Conservation (phyloP, 768 basidiomycete species). For the Crassisporium funariophilum region DNA sequence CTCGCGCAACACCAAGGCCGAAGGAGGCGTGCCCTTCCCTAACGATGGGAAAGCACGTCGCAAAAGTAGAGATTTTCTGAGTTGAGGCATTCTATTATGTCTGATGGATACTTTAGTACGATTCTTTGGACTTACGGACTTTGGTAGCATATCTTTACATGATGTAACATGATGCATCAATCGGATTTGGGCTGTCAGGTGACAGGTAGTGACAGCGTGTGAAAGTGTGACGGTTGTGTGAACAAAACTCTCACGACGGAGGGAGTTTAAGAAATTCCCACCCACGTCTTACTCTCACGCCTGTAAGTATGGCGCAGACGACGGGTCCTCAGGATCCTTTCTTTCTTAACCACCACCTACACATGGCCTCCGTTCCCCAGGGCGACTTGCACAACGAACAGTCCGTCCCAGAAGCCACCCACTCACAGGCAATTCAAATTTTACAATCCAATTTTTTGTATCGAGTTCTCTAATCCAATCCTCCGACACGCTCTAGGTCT, state of each 20-base stretch:
- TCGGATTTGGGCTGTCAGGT: constrained; percentile 15
- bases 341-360: constrained; percentile 48
- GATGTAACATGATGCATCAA: no score
- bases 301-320: constrained; percentile 44
- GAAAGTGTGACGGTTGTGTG: constrained; percentile 23
- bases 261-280: constrained; percentile 35
- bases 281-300: constrained; percentile 50
- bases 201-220: constrained; percentile 27
- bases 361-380: constrained; percentile 38
- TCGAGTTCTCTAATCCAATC: constrained; percentile 31
- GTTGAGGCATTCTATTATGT: constrained; percentile 20
- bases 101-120: constrained; percentile 3
- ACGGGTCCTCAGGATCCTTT: constrained; percentile 37
- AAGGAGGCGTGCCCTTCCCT: constrained; percentile 60
- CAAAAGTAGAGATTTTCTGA: constrained; percentile 39
- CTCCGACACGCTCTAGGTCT: constrained; percentile 27
- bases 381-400: constrained; percentile 21
- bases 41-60: constrained; percentile 35
- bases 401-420: constrained; percentile 19
- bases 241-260: constrained; percentile 31
- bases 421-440: constrained; percentile 27
- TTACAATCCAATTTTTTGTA: constrained; percentile 20
- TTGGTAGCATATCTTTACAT: no score
- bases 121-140: constrained; percentile 12
- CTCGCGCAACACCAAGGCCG: constrained; percentile 30